Evolutionary conservation across 192 early-diverging fungal species (phyloP), one percentile per base, ranked within the genome.

Genomic region (Linnemannia elongata): DNA sequence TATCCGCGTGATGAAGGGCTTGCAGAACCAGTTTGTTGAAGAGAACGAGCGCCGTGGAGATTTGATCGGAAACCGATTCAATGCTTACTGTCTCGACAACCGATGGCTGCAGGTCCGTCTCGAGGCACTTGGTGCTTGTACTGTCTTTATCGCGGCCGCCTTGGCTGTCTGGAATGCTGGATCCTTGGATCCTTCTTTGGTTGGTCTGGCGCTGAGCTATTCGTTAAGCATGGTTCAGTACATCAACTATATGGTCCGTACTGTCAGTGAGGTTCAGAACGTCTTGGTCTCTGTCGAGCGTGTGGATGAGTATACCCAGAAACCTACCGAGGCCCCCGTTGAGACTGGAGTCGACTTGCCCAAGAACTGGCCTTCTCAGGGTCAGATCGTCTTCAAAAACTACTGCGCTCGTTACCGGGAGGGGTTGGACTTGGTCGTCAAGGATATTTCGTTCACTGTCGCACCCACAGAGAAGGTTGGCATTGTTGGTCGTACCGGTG

Each of bases 221-320:
- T 93, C 97, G 0, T 88, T 96, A 20, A 92, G 90, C 78, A 95
- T 98, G 88, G 92, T 94, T 27, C 91, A 93, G 60, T 89, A 90
- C 72, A 88, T 96, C 89, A 88, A 91, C 79, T 97, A 94, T 94
- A 77, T 92, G 15, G 92, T 97, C 27, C 91, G 95, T 33, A 89
- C 90, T 60, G 93, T 93, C 80, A 90, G 89, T 39, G 85, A 92
- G 69, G 92, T 97, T 80, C 96, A 98, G 76, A 95, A 96, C 89
- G 89, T 84, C 75, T 90, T 97, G 88, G 96, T 95, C 68, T 89
- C 93, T 1, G 95, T 97, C 24, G 97, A 98, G 90, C 93, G 95
- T 13, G 90, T 95, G 52, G 89, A 92, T 42, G 95, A 97, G 85
- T 98, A 97, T 79, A 91, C 93, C 71, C 92, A 97, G 10, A 89